Conservation (phyloP, 179 eudicot genomes). For the Amaranthus tricolor region DNA sequence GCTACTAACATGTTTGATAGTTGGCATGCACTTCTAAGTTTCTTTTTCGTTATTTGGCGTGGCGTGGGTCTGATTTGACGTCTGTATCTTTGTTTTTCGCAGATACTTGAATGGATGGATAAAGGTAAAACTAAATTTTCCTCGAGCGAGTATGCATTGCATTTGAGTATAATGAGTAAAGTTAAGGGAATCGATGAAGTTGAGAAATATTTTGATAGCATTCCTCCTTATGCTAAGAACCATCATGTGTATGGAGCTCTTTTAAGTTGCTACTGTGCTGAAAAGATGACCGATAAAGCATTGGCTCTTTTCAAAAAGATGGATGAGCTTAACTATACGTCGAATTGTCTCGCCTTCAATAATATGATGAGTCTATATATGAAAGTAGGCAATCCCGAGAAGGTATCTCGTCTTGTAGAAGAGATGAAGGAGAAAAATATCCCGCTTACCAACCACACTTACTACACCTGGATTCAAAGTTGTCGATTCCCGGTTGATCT, state of each 20-base stretch:
- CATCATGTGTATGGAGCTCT: conserved; percentile 55
- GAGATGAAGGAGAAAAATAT: conserved; percentile 61
- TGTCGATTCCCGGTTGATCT: conserved; percentile 36
- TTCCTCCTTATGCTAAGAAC: conserved; percentile 35
- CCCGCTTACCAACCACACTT: conserved; percentile 30
- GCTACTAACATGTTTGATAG: not conserved
- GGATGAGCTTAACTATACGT: conserved; percentile 37
- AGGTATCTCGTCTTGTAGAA: conserved; percentile 43
- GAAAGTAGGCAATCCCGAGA: conserved; percentile 50
- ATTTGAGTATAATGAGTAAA: conserved; percentile 53
- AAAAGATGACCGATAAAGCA: conserved; percentile 52
- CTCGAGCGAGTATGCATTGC: conserved; percentile 36
- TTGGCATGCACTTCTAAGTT: not conserved
- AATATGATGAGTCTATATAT: conserved; percentile 51
- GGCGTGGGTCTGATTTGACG: conserved; percentile 5
- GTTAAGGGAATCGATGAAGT: conserved; percentile 51
- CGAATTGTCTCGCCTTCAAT: conserved; percentile 37
- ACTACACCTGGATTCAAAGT: conserved; percentile 49
- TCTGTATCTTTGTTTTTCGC: conserved; percentile 18
- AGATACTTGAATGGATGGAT: conserved; percentile 78
- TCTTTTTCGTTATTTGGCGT: not conserved
- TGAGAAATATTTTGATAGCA: conserved; percentile 53
- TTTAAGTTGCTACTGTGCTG: conserved; percentile 60
- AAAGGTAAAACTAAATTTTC: conserved; percentile 28
- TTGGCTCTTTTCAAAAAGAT: conserved; percentile 51